Evolutionary conservation across 352 stramenopile species (phyloP).

Genomic region (Pilasporangium apinafurcum): DNA sequence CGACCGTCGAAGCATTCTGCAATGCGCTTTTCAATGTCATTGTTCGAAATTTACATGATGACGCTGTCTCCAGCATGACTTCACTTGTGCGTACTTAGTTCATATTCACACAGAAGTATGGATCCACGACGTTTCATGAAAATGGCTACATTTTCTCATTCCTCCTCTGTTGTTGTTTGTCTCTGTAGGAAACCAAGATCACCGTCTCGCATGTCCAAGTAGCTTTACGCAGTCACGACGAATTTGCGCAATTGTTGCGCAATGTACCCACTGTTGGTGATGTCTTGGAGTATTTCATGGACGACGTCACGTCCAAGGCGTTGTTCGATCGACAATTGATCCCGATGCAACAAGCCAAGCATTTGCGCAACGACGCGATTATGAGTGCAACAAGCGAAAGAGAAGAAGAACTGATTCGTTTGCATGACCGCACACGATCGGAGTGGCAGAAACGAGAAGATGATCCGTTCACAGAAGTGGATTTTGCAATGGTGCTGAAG

Average conservation of each 20-base stretch:
- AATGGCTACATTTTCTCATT: not conserved
- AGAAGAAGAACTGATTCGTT: constrained; percentile 32
- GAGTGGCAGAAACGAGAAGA: constrained; percentile 57
- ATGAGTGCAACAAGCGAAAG: not conserved
- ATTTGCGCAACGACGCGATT: constrained; percentile 11
- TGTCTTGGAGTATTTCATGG: constrained; percentile 45
- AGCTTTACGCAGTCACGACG: constrained; percentile 30
- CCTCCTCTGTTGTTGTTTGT: not conserved
- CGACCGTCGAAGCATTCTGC: constrained; percentile 46
- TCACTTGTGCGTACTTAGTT: constrained; percentile 11
- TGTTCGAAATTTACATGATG: constrained; percentile 32
- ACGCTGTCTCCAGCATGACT: constrained; percentile 13
- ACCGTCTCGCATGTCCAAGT: constrained; percentile 50
- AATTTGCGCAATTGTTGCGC: constrained; percentile 27
- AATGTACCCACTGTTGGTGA: constrained; percentile 22
- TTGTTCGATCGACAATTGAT: constrained; percentile 36
- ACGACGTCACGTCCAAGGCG: constrained; percentile 33
- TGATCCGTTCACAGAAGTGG: constrained; percentile 50
- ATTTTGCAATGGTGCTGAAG: constrained; percentile 56
- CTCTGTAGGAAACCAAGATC: constrained; percentile 41
- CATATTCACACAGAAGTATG: too few relatives aligned
- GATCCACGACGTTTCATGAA: too few relatives aligned
- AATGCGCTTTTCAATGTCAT: constrained; percentile 40
- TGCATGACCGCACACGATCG: constrained; percentile 34
- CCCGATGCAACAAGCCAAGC: constrained; percentile 34